These are phyloP conservation scores for Canavalia gladiata DNA, from an alignment of 306 rosid species.

Conservation along the genomic window DNA sequence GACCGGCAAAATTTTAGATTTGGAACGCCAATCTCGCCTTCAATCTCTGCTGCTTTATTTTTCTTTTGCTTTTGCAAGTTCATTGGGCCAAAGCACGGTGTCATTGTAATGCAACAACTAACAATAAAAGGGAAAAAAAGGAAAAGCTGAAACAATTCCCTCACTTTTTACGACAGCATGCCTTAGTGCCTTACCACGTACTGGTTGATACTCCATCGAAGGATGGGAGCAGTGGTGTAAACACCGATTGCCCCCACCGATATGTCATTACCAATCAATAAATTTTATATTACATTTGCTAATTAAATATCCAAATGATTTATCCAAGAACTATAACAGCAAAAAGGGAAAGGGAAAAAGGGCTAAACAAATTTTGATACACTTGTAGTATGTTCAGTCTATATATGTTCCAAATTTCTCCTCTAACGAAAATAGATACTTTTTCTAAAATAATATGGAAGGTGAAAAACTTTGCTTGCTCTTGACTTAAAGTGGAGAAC, in stretches of 20 bases:
- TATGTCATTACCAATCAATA: constrained; percentile 44
- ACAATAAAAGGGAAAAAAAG: background rate
- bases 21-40: constrained; percentile 76
- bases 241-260: constrained; percentile 51
- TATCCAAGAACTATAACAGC: background rate
- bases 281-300: constrained; percentile 6
- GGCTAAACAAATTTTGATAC: background rate
- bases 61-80: constrained; percentile 54
- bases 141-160: constrained; percentile 54
- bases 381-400: no score
- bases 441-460: no score
- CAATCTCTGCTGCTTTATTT: constrained; percentile 52
- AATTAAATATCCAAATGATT: constrained; percentile 15
- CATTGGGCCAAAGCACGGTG: constrained; percentile 46
- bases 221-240: no score
- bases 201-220: background rate
- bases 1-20: constrained; percentile 38
- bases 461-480: constrained; percentile 62
- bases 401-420: no score
- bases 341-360: background rate
- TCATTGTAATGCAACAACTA: constrained; percentile 40
- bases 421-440: no score
- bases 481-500: constrained; percentile 62
- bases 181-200: constrained; percentile 28
- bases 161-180: constrained; percentile 62